Percentiles rank a stretch among this genome's conserved stretches.
Evolutionary conservation across 2,329 filamentous ascomycete species (phyloP).

Genomic region (Alternaria conjuncta): DNA sequence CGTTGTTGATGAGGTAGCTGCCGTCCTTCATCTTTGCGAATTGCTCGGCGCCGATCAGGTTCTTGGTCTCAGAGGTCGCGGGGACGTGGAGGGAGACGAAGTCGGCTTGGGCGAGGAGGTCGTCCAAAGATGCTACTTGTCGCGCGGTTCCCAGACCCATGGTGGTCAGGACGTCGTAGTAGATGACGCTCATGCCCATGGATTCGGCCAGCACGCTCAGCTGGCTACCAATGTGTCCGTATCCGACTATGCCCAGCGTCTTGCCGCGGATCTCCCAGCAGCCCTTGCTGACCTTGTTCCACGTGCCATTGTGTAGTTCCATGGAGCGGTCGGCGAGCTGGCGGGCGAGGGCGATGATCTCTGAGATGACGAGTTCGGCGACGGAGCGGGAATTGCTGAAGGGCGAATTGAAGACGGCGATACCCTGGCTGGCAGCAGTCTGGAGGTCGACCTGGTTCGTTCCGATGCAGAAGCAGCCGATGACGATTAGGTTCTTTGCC

Average conservation of each 20-base stretch:
- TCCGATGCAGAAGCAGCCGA: constrained; percentile 98
- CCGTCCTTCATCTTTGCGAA: constrained; percentile 90
- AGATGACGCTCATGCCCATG: constrained; percentile 98
- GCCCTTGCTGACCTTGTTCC: constrained; percentile 96
- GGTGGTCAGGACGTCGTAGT: constrained; percentile 92
- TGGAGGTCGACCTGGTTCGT: constrained; percentile 93
- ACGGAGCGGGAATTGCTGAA: constrained; percentile 98
- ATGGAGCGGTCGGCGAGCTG: constrained; percentile 92
- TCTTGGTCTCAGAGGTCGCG: constrained; percentile 88
- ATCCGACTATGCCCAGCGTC: constrained; percentile 94
- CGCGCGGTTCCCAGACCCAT: constrained; percentile 91
- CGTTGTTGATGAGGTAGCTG: constrained; percentile 94
- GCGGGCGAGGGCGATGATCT: constrained; percentile 89
- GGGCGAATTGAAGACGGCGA: constrained; percentile 98
- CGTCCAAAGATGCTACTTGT: constrained; percentile 80
- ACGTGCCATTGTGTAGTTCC: constrained; percentile 91
- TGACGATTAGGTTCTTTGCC: constrained; percentile 92
- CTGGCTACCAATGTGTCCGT: constrained; percentile 96
- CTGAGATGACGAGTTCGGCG: constrained; percentile 91
- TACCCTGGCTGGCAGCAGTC: constrained; percentile 81
- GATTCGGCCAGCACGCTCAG: constrained; percentile 93
- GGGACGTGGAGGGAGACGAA: constrained; percentile 96
- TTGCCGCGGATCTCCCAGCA: constrained; percentile 99
- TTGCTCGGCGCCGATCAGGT: constrained; percentile 83
- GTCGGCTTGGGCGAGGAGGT: constrained; percentile 79